Percentiles rank a stretch among this genome's conserved stretches.
Conservation (phyloP, 345 rosid genomes). For the Bruguiera parviflora region DNA sequence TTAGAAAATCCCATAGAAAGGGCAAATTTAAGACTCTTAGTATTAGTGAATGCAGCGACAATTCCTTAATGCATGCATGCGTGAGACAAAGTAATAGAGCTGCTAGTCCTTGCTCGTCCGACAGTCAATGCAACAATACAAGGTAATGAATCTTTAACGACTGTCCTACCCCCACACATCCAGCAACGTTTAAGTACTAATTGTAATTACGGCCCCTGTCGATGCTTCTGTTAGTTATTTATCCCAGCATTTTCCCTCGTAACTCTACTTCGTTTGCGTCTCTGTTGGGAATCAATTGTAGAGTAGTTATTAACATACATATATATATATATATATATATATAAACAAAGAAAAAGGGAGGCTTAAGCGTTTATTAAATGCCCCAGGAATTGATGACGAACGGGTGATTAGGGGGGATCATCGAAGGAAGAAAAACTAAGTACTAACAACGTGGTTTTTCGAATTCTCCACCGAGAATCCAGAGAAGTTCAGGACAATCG, state of each 20-base stretch:
- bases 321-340: not conserved
- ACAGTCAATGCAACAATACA: conserved; percentile 25
- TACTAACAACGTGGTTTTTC: conserved; percentile 32
- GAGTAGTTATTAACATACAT: not conserved
- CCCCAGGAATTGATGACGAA: too few relatives aligned
- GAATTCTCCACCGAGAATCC: conserved; percentile 39
- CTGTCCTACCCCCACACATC: not conserved
- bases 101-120: not conserved
- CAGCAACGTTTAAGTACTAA: not conserved
- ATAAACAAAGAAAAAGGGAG: not conserved
- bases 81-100: not conserved
- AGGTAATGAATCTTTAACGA: conserved; percentile 27
- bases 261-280: too few relatives aligned
- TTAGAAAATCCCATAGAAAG: too few relatives aligned
- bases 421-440: not conserved
- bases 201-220: not conserved
- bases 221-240: not conserved
- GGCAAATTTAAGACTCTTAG: too few relatives aligned
- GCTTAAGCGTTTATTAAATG: too few relatives aligned
- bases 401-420: not conserved
- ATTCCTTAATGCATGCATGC: not conserved
- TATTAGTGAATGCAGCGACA: too few relatives aligned
- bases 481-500: conserved; percentile 28
- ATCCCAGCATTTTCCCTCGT: too few relatives aligned
- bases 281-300: not conserved